Evolutionary conservation across 805 yeast genomes (phyloP).

Genomic region (Candida yuanshanica): DNA sequence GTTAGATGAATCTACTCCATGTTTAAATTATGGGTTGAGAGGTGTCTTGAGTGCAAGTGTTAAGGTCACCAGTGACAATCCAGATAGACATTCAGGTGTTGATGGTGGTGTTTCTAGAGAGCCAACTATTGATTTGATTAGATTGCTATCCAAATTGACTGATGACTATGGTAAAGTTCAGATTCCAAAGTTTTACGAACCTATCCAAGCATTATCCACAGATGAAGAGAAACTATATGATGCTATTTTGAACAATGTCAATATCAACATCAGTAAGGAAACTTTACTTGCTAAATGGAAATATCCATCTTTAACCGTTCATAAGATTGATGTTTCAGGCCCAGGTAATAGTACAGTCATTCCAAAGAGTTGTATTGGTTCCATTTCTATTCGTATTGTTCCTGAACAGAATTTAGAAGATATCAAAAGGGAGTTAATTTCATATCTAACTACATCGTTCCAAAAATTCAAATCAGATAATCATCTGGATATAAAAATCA

Average conservation of each 20-base stretch:
- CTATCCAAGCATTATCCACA: slow-evolving; percentile 51
- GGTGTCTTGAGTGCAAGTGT: slow-evolving; percentile 85
- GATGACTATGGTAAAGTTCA: slow-evolving; percentile 47
- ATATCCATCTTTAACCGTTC: slow-evolving; percentile 82
- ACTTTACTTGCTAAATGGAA: slow-evolving; percentile 81
- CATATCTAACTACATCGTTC: slow-evolving; percentile 45
- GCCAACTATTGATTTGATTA: slow-evolving; percentile 82
- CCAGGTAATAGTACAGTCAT: slow-evolving; percentile 88
- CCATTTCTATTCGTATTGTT: slow-evolving; percentile 78
- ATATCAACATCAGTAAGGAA: slow-evolving; percentile 31
- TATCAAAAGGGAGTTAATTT: slow-evolving; percentile 45
- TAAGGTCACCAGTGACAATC: slow-evolving; percentile 62
- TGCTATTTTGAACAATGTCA: slow-evolving; percentile 44
- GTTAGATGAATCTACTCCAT: slow-evolving; percentile 85
- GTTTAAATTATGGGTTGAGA: slow-evolving; percentile 88
- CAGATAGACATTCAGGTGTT: slow-evolving; percentile 93
- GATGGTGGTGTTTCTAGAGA: slow-evolving; percentile 90
- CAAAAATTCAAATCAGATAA: slow-evolving; percentile 51
- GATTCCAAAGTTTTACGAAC: slow-evolving; percentile 67
- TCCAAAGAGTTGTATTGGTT: slow-evolving; percentile 73
- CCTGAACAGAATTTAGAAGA: slow-evolving; percentile 74
- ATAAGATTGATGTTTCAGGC: slow-evolving; percentile 80
- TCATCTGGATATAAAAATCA: slow-evolving; percentile 50
- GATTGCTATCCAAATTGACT: slow-evolving; percentile 59
- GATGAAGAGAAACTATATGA: slow-evolving; percentile 59